Evolutionary conservation across 2,329 filamentous ascomycete genomes (phyloP).

Genomic region (Botrytis hyacinthi): DNA sequence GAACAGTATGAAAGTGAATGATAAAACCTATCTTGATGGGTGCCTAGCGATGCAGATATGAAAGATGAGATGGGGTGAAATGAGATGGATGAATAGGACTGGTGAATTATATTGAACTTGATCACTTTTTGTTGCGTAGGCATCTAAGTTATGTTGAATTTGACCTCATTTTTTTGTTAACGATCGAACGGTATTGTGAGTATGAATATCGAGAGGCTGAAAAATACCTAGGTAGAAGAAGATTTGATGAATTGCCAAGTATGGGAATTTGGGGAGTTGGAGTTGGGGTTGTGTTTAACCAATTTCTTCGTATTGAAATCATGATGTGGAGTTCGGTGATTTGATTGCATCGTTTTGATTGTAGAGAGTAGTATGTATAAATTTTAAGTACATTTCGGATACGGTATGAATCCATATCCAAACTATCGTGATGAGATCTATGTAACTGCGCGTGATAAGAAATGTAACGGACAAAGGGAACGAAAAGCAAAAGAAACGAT

Average conservation of each 20-base stretch:
- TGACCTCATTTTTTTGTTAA: no score
- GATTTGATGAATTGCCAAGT: no score
- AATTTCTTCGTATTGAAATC: not conserved
- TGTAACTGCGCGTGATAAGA: not conserved
- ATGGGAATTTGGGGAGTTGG: not conserved
- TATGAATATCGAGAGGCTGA: no score
- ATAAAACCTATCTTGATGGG: not conserved
- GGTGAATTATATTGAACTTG: not conserved
- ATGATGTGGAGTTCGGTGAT: not conserved
- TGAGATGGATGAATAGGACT: not conserved
- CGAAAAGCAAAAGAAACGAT: not conserved
- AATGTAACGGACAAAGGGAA: not conserved
- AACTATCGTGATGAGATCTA: not conserved
- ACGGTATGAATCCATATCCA: not conserved
- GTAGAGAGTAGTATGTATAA: not conserved
- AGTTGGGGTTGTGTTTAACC: not conserved
- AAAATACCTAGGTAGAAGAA: no score
- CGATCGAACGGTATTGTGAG: no score
- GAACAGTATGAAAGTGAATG: no score
- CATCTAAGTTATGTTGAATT: no score
- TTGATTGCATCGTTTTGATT: not conserved
- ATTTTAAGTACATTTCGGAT: not conserved
- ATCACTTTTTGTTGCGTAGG: no score
- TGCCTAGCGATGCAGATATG: not conserved
- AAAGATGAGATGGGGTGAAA: not conserved